phyloP scores from a whole-genome alignment of 1,139 yeast genomes.

The Candida frijolesensis region DNA sequence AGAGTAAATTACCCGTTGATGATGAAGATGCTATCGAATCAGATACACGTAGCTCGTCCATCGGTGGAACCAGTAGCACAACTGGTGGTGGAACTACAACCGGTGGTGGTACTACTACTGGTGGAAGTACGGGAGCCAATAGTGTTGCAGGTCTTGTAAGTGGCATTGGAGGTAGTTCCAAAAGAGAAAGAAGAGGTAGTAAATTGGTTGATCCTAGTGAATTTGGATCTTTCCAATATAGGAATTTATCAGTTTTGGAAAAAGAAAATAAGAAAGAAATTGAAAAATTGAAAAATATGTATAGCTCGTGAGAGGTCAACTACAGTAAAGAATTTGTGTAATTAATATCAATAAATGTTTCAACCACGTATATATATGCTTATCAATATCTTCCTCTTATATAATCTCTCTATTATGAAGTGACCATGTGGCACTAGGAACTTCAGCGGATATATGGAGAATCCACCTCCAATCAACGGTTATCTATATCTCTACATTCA shows the following conservation, averaged over 20 bases:
- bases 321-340: too few relatives aligned
- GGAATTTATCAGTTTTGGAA: conserved; percentile 87
- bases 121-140: not conserved
- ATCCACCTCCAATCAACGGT: too few relatives aligned
- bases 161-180: conserved; percentile 19
- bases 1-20: conserved; percentile 62
- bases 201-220: conserved; percentile 74
- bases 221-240: conserved; percentile 90
- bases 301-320: not conserved
- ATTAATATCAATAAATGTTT: too few relatives aligned
- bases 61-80: not conserved
- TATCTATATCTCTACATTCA: too few relatives aligned
- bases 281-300: conserved; percentile 60
- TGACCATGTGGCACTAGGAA: too few relatives aligned
- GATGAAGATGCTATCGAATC: conserved; percentile 25
- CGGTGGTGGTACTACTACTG: conserved; percentile 57
- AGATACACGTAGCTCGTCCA: conserved; percentile 9
- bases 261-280: conserved; percentile 94
- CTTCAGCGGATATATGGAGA: too few relatives aligned
- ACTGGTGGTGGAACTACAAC: not conserved
- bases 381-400: too few relatives aligned
- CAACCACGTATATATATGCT: too few relatives aligned
- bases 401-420: too few relatives aligned
- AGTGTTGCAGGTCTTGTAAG: conserved; percentile 8
- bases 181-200: conserved; percentile 67